A percentile compares a stretch with the other conserved stretches of the same genome.
These are phyloP conservation scores for Rhizopogon roseolus DNA, from an alignment of 768 basidiomycete genomes.

Conservation along the genomic window DNA sequence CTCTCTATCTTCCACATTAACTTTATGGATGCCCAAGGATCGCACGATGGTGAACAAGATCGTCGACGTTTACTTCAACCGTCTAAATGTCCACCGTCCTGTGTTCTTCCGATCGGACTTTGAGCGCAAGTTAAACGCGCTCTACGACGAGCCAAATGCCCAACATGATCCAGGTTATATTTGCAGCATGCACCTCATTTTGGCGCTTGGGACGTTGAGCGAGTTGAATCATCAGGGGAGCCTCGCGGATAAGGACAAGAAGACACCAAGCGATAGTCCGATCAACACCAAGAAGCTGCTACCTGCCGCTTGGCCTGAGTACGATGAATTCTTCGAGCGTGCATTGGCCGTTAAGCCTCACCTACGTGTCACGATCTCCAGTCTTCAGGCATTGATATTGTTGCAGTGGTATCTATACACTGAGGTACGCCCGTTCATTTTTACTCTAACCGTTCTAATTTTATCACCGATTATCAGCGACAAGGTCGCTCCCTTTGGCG, in stretches of 20 bases:
- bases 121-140: constrained; percentile 52
- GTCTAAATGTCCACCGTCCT: constrained; percentile 77
- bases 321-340: constrained; percentile 81
- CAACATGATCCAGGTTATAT: constrained; percentile 74
- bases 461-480: constrained; percentile 42
- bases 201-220: constrained; percentile 79
- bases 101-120: constrained; percentile 70
- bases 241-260: constrained; percentile 41
- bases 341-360: constrained; percentile 78
- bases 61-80: constrained; percentile 67
- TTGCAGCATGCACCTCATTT: constrained; percentile 70
- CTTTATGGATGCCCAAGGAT: constrained; percentile 74
- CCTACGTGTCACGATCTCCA: constrained; percentile 75
- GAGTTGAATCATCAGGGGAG: constrained; percentile 73
- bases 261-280: constrained; percentile 27
- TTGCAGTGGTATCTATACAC: constrained; percentile 89
- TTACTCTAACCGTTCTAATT: neutral
- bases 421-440: constrained; percentile 46
- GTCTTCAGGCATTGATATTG: constrained; percentile 78
- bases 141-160: constrained; percentile 54
- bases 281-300: constrained; percentile 55
- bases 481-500: constrained; percentile 90
- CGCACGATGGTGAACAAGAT: constrained; percentile 58
- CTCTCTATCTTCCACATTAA: constrained; percentile 22
- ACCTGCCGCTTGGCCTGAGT: constrained; percentile 62